Evolutionary conservation across 192 early-diverging fungal genomes (phyloP).

Genomic region (Entomortierella parvispora): DNA sequence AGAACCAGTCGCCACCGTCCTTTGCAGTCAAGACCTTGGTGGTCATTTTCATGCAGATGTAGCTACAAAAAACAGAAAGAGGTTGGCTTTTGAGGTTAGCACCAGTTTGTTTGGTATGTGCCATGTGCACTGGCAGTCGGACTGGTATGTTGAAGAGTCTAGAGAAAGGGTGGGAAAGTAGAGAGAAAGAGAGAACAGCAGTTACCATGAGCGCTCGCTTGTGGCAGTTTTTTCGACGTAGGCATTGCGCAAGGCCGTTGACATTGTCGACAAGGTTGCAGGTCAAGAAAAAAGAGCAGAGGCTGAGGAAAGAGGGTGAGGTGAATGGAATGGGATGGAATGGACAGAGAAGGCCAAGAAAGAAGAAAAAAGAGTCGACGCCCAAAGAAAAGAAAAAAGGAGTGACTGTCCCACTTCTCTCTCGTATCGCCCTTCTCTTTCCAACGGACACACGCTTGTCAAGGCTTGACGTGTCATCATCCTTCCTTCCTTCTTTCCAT

Average conservation of each 20-base stretch:
- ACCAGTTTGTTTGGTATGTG: too few species aligned
- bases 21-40: constrained; percentile 58
- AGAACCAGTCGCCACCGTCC: constrained; percentile 66
- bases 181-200: constrained; percentile 1
- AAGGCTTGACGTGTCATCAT: too few species aligned
- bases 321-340: neutral
- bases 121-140: neutral
- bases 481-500: neutral
- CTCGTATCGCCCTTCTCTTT: neutral
- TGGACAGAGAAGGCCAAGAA: neutral
- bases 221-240: constrained; percentile 45
- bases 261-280: neutral
- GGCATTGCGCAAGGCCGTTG: constrained; percentile 38
- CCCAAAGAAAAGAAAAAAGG: neutral
- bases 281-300: neutral
- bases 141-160: neutral
- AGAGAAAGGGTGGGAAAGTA: neutral
- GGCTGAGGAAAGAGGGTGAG: neutral
- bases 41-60: constrained; percentile 63
- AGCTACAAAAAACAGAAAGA: constrained; percentile 27
- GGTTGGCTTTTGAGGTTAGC: too few species aligned
- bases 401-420: neutral
- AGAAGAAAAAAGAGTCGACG: neutral
- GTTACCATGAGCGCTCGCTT: constrained; percentile 40
- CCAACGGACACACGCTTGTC: neutral